Percentiles rank a stretch among this genome's conserved stretches.
These are phyloP conservation scores for Boletus insuetus DNA, from an alignment of 768 basidiomycete genomes.

Conservation along the genomic window DNA sequence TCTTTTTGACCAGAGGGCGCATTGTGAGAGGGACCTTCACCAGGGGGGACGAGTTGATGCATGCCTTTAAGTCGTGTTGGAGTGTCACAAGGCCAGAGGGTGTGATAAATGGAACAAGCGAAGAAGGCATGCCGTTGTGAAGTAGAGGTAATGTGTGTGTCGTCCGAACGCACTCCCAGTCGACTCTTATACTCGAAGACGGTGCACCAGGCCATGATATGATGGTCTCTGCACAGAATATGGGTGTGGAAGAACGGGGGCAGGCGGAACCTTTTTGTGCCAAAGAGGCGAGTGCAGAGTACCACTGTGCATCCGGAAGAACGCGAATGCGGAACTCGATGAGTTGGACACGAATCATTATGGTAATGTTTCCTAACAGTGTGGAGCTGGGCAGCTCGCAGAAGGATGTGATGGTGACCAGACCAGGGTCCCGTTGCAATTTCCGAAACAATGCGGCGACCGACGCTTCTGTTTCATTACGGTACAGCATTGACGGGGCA, in stretches of 20 bases:
- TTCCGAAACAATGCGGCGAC: slow-evolving; percentile 26
- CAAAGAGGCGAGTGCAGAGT: slow-evolving; percentile 7
- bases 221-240: slow-evolving; percentile 19
- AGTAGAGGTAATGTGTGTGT: slow-evolving; percentile 18
- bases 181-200: slow-evolving; percentile 19
- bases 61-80: slow-evolving; percentile 30
- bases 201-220: slow-evolving; percentile 19
- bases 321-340: slow-evolving; percentile 9
- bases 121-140: slow-evolving; percentile 22
- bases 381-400: slow-evolving; percentile 4
- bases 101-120: slow-evolving; percentile 27
- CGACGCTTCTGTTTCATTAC: slow-evolving; percentile 14
- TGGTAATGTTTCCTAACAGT: neutral
- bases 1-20: slow-evolving; percentile 27
- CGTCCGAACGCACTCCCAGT: neutral
- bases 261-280: slow-evolving; percentile 5
- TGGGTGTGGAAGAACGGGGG: neutral
- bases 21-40: slow-evolving; percentile 28
- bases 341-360: slow-evolving; percentile 12
- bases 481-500: no score
- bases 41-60: slow-evolving; percentile 23
- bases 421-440: slow-evolving; percentile 14
- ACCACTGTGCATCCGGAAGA: slow-evolving; percentile 5
- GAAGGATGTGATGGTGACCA: slow-evolving; percentile 15
- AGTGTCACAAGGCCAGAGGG: slow-evolving; percentile 27